phyloP scores from a whole-genome alignment of 441 rosid genomes.

The Hura crepitans region DNA sequence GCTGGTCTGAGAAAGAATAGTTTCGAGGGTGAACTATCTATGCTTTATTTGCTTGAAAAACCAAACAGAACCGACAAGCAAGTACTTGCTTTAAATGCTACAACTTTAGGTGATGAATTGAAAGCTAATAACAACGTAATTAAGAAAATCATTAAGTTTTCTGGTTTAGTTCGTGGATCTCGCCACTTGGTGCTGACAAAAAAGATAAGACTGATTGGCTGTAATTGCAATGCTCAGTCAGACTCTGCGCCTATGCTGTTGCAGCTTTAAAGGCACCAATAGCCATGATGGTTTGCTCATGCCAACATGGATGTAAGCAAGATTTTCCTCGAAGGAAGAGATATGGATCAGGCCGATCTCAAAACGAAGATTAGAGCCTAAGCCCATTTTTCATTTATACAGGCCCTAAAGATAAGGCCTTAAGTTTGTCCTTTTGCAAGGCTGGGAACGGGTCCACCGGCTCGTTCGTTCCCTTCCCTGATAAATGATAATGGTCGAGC shows the following conservation, averaged over 20 bases:
- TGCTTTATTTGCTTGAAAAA: constrained; percentile 1
- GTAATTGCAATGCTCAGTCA: background rate
- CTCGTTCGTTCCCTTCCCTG: too few species aligned
- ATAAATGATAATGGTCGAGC: too few species aligned
- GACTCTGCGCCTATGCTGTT: background rate
- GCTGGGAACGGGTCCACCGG: too few species aligned
- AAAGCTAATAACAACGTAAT: background rate
- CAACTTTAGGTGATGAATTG: background rate
- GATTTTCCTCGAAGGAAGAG: too few species aligned
- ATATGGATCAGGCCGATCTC: too few species aligned
- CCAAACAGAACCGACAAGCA: too few species aligned
- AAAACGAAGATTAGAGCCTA: too few species aligned
- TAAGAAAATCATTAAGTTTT: background rate
- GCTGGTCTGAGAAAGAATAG: too few species aligned
- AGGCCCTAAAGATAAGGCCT: too few species aligned
- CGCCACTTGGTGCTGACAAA: background rate
- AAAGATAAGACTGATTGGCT: background rate
- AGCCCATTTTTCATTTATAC: too few species aligned
- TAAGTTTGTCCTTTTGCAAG: too few species aligned
- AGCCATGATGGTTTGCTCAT: background rate
- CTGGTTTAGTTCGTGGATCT: background rate
- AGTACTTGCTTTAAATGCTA: background rate
- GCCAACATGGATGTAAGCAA: constrained; percentile 5
- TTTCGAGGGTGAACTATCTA: too few species aligned
- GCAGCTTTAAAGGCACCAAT: constrained; percentile 12